Evolutionary conservation across 495 filamentous ascomycete species (phyloP), one percentile per base, ranked within the genome.

Genomic region (Aspergillus avenaceus): DNA sequence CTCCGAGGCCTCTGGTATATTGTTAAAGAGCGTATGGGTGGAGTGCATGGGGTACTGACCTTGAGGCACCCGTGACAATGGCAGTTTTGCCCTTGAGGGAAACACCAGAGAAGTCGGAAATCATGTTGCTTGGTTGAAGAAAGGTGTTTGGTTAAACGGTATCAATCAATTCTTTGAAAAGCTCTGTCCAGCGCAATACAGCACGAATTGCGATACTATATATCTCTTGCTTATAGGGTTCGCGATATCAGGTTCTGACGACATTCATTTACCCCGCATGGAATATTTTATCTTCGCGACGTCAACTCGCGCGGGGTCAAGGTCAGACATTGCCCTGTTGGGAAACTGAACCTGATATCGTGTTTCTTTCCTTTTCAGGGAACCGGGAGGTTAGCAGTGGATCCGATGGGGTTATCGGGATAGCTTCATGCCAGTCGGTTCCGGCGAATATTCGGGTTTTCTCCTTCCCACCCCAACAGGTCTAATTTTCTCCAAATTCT

Each of bases 1-100:
- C 45, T 0, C 68, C 68, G 36, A 72, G 36, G 12, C 36, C 36
- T 38, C 37, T 53, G n/a, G 28, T 14, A 13, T 31, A 34, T 43
- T 11, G 18, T 31, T 21, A 16, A 34, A n/a, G 21, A 7, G 34
- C 24, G 19, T 18, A n/a, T 38, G 14, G 16, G 34, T 14, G 27
- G 22, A 44, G 27, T n/a, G 28, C 21, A 21, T 25, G 11, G 24
- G n/a, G n/a, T n/a, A 24, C 31, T 6, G 45, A 52, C 66, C 80
- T 63, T 26, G 81, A 83, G 56, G 75, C 77, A 6, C 80, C 80
- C 6, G 80, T 83, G 25, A 82, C 64, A 54, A 83, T 77, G 21
- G 80, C 80, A 23, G 65, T 73, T 59, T 82, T 82, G 19, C 78
- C 77, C n/a, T 61, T 45, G 5, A 80, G 66, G 11, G 61, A 62